Evolutionary conservation across 805 yeast genomes (phyloP).

Genomic region (Wickerhamomyces sydowiorum): DNA sequence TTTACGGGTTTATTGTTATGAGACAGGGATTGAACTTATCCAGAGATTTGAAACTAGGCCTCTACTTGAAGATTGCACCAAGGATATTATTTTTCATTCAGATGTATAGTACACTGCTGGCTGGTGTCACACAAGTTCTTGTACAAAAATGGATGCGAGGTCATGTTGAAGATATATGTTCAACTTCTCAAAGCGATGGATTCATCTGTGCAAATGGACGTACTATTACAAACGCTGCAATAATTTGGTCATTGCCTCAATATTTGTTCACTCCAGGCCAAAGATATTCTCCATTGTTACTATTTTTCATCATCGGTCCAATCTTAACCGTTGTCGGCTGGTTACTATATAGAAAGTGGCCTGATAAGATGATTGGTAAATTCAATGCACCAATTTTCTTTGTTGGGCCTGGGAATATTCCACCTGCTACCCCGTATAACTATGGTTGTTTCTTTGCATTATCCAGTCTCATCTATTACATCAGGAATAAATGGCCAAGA

Average conservation of each 20-base stretch:
- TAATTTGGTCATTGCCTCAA: slow-evolving; percentile 48
- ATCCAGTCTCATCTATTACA: slow-evolving; percentile 37
- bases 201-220: slow-evolving; percentile 38
- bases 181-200: slow-evolving; percentile 32
- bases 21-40: slow-evolving; percentile 48
- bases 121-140: slow-evolving; percentile 32
- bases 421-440: slow-evolving; percentile 72
- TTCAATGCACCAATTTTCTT: slow-evolving; percentile 63
- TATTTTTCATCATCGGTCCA: slow-evolving; percentile 52
- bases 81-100: slow-evolving; percentile 44
- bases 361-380: slow-evolving; percentile 27
- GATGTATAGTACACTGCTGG: slow-evolving; percentile 33
- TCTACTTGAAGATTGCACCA: slow-evolving; percentile 55
- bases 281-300: slow-evolving; percentile 47
- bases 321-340: slow-evolving; percentile 32
- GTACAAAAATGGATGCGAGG: slow-evolving; percentile 36
- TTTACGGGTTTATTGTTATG: slow-evolving; percentile 48
- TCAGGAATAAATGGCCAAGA: slow-evolving; percentile 39
- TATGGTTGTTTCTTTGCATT: slow-evolving; percentile 48
- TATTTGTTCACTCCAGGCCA: slow-evolving; percentile 42
- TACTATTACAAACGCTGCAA: slow-evolving; percentile 44
- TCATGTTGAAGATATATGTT: slow-evolving; percentile 33
- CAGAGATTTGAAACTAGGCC: slow-evolving; percentile 49
- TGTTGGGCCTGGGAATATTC: slow-evolving; percentile 53
- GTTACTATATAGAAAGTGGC: slow-evolving; percentile 22